Evolutionary conservation across 306 rosid genomes (phyloP), one percentile per base, ranked within the genome.

Genomic region (Cajanus cajan): DNA sequence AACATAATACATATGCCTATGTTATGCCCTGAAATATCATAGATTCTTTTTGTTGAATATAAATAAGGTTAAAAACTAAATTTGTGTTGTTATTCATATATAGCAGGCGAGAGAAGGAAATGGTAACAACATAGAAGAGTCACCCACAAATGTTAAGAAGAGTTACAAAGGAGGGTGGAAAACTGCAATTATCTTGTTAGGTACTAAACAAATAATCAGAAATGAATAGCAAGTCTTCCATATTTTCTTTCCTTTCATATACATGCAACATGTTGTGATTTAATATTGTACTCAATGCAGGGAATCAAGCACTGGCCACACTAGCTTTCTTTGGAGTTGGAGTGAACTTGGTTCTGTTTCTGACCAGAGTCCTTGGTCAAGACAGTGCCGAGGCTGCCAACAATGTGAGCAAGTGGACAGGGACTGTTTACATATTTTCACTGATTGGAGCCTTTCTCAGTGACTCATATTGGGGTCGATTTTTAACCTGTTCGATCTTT

Each of bases 401-500:
- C 22, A 80, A 43, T 28, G 90, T 89, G 1, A 87, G 93, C 87
- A 71, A 66, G 59, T 89, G 93, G 90, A 89, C 90, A 0, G 93
- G 93, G 76, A 89, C 90, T 0, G 93, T 89, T 34, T 87, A 89
- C 67, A 76, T 89, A 4, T 89, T 71, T 78, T 89, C 93, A 8
- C 80, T 89, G 0, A 13, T 87, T 0, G 93, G 93, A 28, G 93
- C 93, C 7, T 87, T 89, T 51, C 86, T 89, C 5, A 89, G 93
- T 36, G 93, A 89, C 66, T 89, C 93, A 2, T 89, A 89, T 12
- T 87, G 87, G 88, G 93, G 93, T n/a, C 86, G 93, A 15, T 89
- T 51, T 43, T 25, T 55, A 5, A 89, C 93, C 1, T 89, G 93
- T 63, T 37, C 86, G 4, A 11, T 89, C 55, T 89, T 87, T 68